Conservation (phyloP, 2,329 filamentous ascomycete species). For the Sclerotinia spermophila region DNA sequence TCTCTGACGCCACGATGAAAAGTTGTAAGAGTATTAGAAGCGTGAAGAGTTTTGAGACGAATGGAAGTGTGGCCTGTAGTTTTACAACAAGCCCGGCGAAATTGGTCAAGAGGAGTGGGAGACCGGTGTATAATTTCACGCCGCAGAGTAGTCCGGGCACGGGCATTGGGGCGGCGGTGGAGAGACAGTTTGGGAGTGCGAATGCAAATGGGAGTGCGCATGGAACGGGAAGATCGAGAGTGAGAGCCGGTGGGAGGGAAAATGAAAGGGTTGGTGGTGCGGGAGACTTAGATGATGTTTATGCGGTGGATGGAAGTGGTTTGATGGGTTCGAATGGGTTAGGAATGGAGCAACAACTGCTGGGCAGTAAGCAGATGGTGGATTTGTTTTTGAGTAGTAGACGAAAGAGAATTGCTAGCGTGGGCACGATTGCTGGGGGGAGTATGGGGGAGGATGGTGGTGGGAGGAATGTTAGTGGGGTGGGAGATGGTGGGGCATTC, state of each 20-base stretch:
- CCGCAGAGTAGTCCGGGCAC: constrained; percentile 28
- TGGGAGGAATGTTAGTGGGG: background rate
- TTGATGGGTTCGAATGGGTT: constrained; percentile 27
- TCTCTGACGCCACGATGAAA: constrained; percentile 28
- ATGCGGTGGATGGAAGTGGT: constrained; percentile 23
- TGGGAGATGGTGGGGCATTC: background rate
- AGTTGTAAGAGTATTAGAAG: constrained; percentile 24
- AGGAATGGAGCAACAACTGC: constrained; percentile 37
- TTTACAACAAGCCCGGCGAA: constrained; percentile 25
- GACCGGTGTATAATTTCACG: constrained; percentile 13
- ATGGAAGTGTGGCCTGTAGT: background rate
- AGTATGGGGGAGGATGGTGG: background rate
- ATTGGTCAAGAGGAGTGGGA: constrained; percentile 27
- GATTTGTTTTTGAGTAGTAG: constrained; percentile 52
- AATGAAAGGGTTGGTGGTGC: background rate
- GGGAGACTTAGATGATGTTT: constrained; percentile 22
- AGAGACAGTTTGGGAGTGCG: constrained; percentile 36
- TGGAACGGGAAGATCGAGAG: background rate
- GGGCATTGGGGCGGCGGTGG: constrained; percentile 29
- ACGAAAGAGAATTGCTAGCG: constrained; percentile 41
- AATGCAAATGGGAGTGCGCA: background rate
- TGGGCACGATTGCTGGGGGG: constrained; percentile 39
- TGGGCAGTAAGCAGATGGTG: constrained; percentile 51
- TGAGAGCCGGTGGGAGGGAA: constrained; percentile 7
- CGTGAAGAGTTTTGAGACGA: constrained; percentile 28